Evolutionary conservation across 148 eudicot genomes (phyloP), one percentile per base, ranked within the genome.

Genomic region (Silene latifolia): DNA sequence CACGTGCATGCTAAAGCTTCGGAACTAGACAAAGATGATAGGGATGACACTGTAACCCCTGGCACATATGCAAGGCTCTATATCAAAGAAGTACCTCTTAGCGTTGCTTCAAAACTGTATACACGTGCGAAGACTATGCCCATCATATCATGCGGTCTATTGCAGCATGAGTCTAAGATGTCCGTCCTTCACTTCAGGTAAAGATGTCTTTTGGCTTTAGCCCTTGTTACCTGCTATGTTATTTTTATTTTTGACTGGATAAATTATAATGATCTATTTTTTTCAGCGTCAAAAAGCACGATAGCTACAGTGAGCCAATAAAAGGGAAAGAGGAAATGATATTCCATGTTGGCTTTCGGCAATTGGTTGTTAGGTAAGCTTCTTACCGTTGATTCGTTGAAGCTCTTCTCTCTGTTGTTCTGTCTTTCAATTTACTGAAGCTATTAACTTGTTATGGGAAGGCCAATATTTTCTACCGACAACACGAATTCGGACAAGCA

Each of bases 181-280:
- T 95, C 99, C 67, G 99, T 95, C 35, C 97, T 95, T 56, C 99
- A 95, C 77, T 95, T 95, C 80, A 92, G 99, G 99, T 92, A 79
- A 58, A 29, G 42, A 48, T 39, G n/a, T 71, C 68, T 59, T 68
- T 20, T 13, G 14, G 14, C 2, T 21, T 74, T 13, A 21, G 11
- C 24, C 20, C 44, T 69, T 2, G 18, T 17, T 11, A 57, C 32
- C 39, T 51, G 20, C 3, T 39, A 18, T 53, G 8, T 8, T 44
- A 20, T 19, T 57, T n/a, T n/a, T n/a, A n/a, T n/a, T n/a, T n/a
- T 46, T 27, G 23, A 8, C 4, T 63, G 39, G 15, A 32, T 56
- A 24, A 14, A 69, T 71, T 13, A 35, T 67, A 14, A 69, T 71
- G 17, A 35, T 67, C 61, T 66, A 44, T 70, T 72, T 53, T 74